phyloP scores from a whole-genome alignment of 2,329 filamentous ascomycete genomes.

The Trichothecium sympodiale region DNA sequence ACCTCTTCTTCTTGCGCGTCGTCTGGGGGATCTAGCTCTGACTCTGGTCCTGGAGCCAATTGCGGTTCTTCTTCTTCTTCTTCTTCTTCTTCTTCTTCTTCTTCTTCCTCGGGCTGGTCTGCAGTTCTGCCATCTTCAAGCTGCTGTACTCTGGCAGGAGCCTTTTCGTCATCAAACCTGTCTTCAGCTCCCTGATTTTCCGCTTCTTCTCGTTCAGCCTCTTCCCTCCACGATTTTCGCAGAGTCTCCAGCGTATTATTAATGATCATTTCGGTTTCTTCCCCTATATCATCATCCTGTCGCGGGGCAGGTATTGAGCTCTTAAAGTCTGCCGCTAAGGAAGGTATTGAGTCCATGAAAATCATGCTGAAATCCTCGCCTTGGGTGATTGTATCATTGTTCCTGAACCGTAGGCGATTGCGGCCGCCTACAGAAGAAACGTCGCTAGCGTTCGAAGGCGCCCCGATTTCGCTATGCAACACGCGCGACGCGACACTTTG shows the following conservation, averaged over 20 bases:
- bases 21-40: background rate
- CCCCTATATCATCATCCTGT: slow-evolving; percentile 35
- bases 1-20: background rate
- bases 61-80: slow-evolving; percentile 6
- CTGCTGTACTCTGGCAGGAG: background rate
- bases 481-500: too few relatives aligned
- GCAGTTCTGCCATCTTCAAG: too few relatives aligned
- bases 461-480: too few relatives aligned
- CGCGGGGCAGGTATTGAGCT: slow-evolving; percentile 12
- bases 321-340: slow-evolving; percentile 30
- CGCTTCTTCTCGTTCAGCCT: slow-evolving; percentile 5
- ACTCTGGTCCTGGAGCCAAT: background rate
- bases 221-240: slow-evolving; percentile 11
- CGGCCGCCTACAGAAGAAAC: slow-evolving; percentile 21
- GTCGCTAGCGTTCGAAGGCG: slow-evolving; percentile 14
- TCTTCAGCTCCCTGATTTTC: slow-evolving; percentile 3
- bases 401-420: slow-evolving; percentile 8
- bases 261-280: slow-evolving; percentile 45
- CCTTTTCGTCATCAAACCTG: slow-evolving; percentile 6
- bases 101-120: too few relatives aligned
- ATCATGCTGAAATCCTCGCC: slow-evolving; percentile 50
- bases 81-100: slow-evolving; percentile 3
- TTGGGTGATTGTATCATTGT: slow-evolving; percentile 33
- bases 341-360: slow-evolving; percentile 41
- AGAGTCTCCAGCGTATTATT: slow-evolving; percentile 42